Conservation (phyloP, 768 basidiomycete species). For the Leccinum incarnatum region DNA sequence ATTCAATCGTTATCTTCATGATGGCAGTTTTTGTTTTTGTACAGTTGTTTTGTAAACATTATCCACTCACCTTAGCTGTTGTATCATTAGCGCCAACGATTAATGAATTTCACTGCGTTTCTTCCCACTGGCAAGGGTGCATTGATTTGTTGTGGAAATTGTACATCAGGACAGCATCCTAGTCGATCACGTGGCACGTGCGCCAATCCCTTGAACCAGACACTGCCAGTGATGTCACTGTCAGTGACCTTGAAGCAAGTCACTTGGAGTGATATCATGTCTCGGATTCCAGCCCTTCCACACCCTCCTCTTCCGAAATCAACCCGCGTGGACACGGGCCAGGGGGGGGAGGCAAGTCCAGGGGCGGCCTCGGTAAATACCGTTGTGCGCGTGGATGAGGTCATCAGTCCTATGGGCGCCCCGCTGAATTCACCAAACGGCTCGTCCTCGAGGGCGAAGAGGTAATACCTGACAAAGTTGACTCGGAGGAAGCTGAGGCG, state of each 20-base stretch:
- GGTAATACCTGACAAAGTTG: constrained; percentile 26
- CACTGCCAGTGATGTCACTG: no score
- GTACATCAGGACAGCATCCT: no score
- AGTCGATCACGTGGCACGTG: not conserved
- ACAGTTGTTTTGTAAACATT: no score
- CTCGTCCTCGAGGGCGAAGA: constrained; percentile 61
- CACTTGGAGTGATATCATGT: no score
- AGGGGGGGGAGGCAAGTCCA: constrained; percentile 52
- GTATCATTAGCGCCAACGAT: no score
- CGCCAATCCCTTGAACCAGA: not conserved
- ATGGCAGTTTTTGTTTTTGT: not conserved
- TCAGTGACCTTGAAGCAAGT: no score
- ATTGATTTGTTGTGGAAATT: no score
- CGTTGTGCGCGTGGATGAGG: constrained; percentile 68
- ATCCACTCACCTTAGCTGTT: no score
- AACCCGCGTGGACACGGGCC: constrained; percentile 29
- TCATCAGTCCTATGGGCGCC: constrained; percentile 50
- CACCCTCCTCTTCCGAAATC: no score
- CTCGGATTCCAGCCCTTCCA: no score
- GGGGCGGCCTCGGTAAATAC: constrained; percentile 73
- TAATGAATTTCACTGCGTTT: no score
- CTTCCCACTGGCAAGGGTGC: no score
- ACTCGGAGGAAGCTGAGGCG: constrained; percentile 48
- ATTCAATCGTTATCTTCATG: not conserved
- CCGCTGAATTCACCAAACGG: constrained; percentile 62